Conservation (phyloP, 306 rosid species). For the Citrullus mucosospermus region DNA sequence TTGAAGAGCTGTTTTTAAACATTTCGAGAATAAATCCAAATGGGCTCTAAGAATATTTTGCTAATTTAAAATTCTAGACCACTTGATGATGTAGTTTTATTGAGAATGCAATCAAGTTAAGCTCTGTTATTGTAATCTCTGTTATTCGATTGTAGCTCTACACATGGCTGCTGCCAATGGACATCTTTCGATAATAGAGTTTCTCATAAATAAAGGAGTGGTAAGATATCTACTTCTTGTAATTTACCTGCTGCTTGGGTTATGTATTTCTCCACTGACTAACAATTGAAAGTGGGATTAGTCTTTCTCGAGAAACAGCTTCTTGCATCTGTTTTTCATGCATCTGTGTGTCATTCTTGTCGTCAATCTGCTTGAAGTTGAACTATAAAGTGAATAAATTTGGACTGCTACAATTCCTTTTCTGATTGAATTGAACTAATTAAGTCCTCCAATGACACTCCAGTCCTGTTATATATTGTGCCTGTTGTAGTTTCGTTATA, state of each 20-base stretch:
- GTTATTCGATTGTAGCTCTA: constrained; percentile 44
- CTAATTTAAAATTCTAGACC: not conserved
- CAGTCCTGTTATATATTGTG: not conserved
- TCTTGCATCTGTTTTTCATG: not conserved
- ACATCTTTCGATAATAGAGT: constrained; percentile 50
- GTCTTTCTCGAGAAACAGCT: not conserved
- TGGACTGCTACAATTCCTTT: not conserved
- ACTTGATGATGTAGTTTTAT: not conserved
- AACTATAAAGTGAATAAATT: not conserved
- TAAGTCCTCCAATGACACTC: not conserved
- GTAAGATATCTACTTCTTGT: constrained; percentile 25
- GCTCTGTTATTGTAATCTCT: not conserved
- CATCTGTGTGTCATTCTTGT: not conserved
- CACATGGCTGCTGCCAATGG: constrained; percentile 98
- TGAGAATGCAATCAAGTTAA: not conserved
- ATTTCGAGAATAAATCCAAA: no score
- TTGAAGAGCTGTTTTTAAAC: no score
- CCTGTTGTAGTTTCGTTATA: not conserved
- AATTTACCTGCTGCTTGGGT: not conserved
- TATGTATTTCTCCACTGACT: not conserved
- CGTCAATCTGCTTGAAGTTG: not conserved
- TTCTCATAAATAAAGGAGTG: constrained; percentile 57
- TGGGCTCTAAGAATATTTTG: not conserved
- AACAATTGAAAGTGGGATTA: no score
- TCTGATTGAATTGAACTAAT: not conserved